Evolutionary conservation across 2,329 filamentous ascomycete species (phyloP), one percentile per base, ranked within the genome.

Genomic region (Alternaria atra): DNA sequence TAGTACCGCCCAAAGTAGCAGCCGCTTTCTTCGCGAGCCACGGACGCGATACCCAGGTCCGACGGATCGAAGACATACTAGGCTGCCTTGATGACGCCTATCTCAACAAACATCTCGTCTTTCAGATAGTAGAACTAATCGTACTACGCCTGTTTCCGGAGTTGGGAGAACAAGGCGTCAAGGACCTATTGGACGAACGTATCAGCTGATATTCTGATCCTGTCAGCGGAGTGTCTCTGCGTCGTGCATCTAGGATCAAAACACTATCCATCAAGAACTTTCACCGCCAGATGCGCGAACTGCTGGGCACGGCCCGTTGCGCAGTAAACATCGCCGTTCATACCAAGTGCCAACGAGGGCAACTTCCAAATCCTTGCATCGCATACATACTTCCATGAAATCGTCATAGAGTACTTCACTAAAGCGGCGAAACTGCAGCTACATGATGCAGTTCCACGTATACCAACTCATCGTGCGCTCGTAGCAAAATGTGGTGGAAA

Each of bases 81-180:
- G 88, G 91, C 70, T 83, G 94, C 37, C 90, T 97, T 67, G 87
- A 86, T 15, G 93, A 97, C 79, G 84, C 86, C 52, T 97, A 97
- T 80, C 90, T 93, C 80, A 99, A 99, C 80, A 96, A 94, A 81
- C 93, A 97, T 80, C 82, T 98, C 32, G 82, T 97, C 69, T 97
- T 97, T 74, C 85, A 88, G 44, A 84, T 95, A 48, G 81, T 98
- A 34, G 95, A 99, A 80, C 80, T 94, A 59, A 77, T 97, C 2
- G 83, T 97, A n/a, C 86, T 93, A 58, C 88, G 90, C 66, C 79
- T 98, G 63, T 87, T 97, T 74, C 95, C 95, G 5, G 95, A 99
- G 80, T 77, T 98, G 71, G 85, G 85, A 55, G 90, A 92, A 71
- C 89, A 87, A 75, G 88, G 89, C 37, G 86, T 92, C 30, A 83